Base-by-base conservation (phyloP, 495 filamentous ascomycete genomes). In the Podospora tetraspora region DNA sequence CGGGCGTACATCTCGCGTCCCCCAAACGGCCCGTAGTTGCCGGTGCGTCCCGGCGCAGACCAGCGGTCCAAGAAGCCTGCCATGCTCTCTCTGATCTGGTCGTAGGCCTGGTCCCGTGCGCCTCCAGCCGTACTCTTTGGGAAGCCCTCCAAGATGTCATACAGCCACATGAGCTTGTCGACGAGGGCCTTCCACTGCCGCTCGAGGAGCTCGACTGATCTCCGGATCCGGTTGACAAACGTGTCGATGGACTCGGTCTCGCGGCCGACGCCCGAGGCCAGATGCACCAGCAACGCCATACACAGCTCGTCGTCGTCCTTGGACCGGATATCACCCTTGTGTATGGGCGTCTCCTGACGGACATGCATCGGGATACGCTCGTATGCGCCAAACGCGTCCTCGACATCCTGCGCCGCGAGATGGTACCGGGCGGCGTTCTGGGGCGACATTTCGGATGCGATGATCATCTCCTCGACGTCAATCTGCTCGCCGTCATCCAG, bases 401-500 rank as follows among this genome's bases (percentile, higher is more conserved):
- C 25, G 7, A 62, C 61, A 6, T 62, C 61, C 8, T 62, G 29
- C 27, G 16, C 23, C 8, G 61, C 27, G 27, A 32, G 27, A 21
- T 62, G 61, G 27, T 62, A 62, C 61, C 27, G 61, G 8, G 29
- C 29, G 6, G 61, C 61, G 27, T 32, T 32, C 27, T 62, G 61
- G 19, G 61, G 61, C 61, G 29, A 29, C 63, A 59, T 58, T 7
- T 21, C 25, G 13, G 24, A 43, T 16, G 25, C 16, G 52, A 30
- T 19, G n/a, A 57, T 56, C 12, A 65, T 32, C 24, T 57, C 56
- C 30, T 43, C 62, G 30, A 52, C 43, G 29, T 37, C 21, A 12
- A 21, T 16, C 8, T 9, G n/a, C 21, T 63, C 27, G 30, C 19
- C 34, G 37, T 66, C 62, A 63, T 78, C 72, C 12, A 79, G 59